Evolutionary conservation across 345 rosid species (phyloP).

Genomic region (Hibiscus mutabilis): DNA sequence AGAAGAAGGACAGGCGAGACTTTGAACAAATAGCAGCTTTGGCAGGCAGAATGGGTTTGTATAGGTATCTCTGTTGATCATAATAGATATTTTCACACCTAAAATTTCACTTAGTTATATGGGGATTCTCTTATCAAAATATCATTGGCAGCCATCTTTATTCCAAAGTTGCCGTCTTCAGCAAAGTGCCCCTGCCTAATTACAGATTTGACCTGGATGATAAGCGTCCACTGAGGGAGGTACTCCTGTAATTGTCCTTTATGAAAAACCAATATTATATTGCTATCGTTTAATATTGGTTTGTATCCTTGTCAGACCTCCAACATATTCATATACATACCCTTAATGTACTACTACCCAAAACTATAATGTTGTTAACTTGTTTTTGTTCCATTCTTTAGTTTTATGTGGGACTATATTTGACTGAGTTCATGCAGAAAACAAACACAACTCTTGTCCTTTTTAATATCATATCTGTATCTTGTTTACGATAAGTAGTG

Average conservation of each 20-base stretch:
- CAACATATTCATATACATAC: neutral
- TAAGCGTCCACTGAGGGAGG: conserved; percentile 91
- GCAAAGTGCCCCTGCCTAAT: conserved; percentile 89
- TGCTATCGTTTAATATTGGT: neutral
- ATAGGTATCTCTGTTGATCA: conserved; percentile 43
- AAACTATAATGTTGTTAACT: neutral
- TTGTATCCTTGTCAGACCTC: neutral
- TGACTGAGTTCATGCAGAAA: neutral
- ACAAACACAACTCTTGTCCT: neutral
- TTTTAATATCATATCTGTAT: neutral
- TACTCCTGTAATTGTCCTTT: conserved; percentile 18
- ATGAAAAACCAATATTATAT: neutral
- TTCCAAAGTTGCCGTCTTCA: conserved; percentile 70
- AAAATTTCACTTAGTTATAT: neutral
- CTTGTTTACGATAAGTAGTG: neutral
- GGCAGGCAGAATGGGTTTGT: conserved; percentile 68
- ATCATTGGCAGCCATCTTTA: conserved; percentile 63
- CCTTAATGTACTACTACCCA: neutral
- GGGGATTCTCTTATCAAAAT: conserved; percentile 18
- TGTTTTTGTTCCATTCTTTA: neutral
- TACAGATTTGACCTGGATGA: conserved; percentile 95
- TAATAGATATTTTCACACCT: neutral
- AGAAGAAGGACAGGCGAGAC: conserved; percentile 71
- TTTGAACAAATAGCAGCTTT: conserved; percentile 66
- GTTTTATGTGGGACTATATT: neutral